These are phyloP conservation scores for Dictyostelium citrinum DNA, from an alignment of 78 protist species.

Conservation along the genomic window DNA sequence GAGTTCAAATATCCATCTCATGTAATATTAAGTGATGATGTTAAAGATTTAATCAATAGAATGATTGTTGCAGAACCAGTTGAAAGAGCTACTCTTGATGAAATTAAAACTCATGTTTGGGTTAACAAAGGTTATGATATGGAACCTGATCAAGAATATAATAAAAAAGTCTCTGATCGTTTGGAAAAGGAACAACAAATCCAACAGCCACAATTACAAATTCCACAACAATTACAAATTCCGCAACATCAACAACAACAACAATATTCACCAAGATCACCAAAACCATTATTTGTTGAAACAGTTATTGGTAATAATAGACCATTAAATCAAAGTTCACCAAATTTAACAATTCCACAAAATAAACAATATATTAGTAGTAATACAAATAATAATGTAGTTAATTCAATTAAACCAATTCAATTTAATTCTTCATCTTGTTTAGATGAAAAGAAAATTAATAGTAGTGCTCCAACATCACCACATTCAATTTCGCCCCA, in stretches of 20 bases:
- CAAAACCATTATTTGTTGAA: not conserved
- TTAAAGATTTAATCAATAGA: constrained; percentile 57
- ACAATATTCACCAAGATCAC: not conserved
- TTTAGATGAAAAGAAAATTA: constrained; percentile 13
- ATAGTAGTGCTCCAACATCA: not conserved
- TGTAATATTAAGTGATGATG: constrained; percentile 55
- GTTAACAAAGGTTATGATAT: constrained; percentile 66
- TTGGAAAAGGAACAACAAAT: not conserved
- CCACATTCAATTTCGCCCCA: not conserved
- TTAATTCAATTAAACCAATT: not conserved
- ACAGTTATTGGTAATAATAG: not conserved
- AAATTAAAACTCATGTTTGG: constrained; percentile 64
- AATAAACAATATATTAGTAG: not conserved
- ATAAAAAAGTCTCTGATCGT: constrained; percentile 17
- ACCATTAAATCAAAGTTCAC: constrained; percentile 26
- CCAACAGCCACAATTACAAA: not conserved
- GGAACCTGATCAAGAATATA: constrained; percentile 69
- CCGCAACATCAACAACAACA: not conserved
- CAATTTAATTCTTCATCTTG: not conserved
- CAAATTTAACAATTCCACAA: constrained; percentile 25
- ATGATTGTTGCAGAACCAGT: constrained; percentile 69
- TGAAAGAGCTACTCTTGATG: constrained; percentile 44
- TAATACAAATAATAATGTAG: not conserved
- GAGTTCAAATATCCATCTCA: constrained; percentile 59
- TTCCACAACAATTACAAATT: not conserved